These are phyloP conservation scores for Scutellospora calospora DNA, from an alignment of 371 early-diverging fungal genomes.

Conservation along the genomic window DNA sequence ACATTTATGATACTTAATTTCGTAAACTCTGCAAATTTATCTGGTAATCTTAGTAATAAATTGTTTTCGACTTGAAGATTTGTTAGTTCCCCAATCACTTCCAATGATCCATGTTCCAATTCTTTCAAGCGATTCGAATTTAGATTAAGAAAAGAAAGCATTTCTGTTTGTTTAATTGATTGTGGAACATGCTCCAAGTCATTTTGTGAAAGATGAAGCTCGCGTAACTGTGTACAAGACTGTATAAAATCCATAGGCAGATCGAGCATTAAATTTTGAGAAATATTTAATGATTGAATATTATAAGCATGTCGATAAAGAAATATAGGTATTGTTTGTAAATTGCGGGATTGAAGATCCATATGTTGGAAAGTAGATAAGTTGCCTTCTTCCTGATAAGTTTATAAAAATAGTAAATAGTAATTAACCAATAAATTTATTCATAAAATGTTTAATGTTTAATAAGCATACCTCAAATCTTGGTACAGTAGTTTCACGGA, in stretches of 20 bases:
- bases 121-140: slow-evolving; percentile 78
- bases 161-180: slow-evolving; percentile 63
- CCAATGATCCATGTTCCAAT: slow-evolving; percentile 66
- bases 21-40: slow-evolving; percentile 61
- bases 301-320: slow-evolving; percentile 69
- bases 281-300: slow-evolving; percentile 75
- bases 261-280: slow-evolving; percentile 75
- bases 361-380: slow-evolving; percentile 58
- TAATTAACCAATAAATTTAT: neutral
- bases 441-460: neutral
- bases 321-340: slow-evolving; percentile 78
- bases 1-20: slow-evolving; percentile 72
- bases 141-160: slow-evolving; percentile 74
- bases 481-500: slow-evolving; percentile 71
- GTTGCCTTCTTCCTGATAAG: slow-evolving; percentile 51
- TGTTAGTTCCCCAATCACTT: slow-evolving; percentile 62
- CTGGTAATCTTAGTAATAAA: slow-evolving; percentile 69
- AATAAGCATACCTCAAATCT: slow-evolving; percentile 48
- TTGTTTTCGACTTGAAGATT: slow-evolving; percentile 79
- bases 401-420: neutral
- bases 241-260: slow-evolving; percentile 80
- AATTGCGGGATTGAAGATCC: slow-evolving; percentile 68
- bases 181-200: slow-evolving; percentile 68
- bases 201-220: slow-evolving; percentile 76
- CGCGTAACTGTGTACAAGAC: slow-evolving; percentile 68